phyloP scores from a whole-genome alignment of 2,329 filamentous ascomycete genomes.

The Colletotrichum sojae region DNA sequence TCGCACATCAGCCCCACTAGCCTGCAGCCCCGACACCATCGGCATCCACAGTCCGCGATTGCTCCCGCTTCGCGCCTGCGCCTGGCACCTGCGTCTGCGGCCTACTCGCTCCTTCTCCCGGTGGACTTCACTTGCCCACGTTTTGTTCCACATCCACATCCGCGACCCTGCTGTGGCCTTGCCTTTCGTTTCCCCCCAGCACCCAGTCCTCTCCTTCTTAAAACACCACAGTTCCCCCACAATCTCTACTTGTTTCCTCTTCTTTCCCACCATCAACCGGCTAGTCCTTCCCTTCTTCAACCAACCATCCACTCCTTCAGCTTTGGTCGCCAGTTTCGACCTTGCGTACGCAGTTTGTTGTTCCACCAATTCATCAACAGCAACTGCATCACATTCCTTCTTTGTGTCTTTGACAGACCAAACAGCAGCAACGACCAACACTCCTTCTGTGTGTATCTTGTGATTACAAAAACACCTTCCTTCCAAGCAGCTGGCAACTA shows the following conservation, averaged over 20 bases:
- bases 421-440: constrained; percentile 23
- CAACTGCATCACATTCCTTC: constrained; percentile 55
- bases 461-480: constrained; percentile 33
- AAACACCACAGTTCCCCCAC: constrained; percentile 39
- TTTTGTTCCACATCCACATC: constrained; percentile 26
- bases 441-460: constrained; percentile 37
- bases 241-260: constrained; percentile 28
- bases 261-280: constrained; percentile 39
- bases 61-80: constrained; percentile 16
- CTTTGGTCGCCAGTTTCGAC: constrained; percentile 44
- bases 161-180: not conserved
- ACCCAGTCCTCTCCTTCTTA: constrained; percentile 43
- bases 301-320: constrained; percentile 40
- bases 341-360: constrained; percentile 33
- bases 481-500: constrained; percentile 32
- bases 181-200: constrained; percentile 25
- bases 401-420: constrained; percentile 69
- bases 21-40: constrained; percentile 27
- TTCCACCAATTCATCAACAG: constrained; percentile 44
- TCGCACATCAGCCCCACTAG: constrained; percentile 33
- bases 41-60: constrained; percentile 29
- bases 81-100: constrained; percentile 16
- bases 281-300: constrained; percentile 36
- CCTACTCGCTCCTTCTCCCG: constrained; percentile 27
- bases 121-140: constrained; percentile 22